A percentile compares a stretch with the other conserved stretches of the same genome.
phyloP scores from a whole-genome alignment of 495 filamentous ascomycete species.

The Thermothielavioides terrestris region DNA sequence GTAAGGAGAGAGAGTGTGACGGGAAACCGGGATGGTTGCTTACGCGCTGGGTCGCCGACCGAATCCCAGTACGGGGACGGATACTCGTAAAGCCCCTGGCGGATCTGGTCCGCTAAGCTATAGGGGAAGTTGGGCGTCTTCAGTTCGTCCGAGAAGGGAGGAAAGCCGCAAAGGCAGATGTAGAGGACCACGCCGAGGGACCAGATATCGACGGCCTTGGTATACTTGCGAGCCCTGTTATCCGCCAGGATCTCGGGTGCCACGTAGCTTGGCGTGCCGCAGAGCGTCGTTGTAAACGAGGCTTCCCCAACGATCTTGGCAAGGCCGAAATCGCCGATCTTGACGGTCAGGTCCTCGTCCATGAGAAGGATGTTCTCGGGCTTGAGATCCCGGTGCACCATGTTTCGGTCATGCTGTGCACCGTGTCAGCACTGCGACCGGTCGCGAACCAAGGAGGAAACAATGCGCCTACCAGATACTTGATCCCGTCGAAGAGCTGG shows the following conservation, averaged over 20 bases:
- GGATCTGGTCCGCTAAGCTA: slow-evolving; percentile 83
- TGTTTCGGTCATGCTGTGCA: slow-evolving; percentile 84
- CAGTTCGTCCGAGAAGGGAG: slow-evolving; percentile 93
- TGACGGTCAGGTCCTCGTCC: slow-evolving; percentile 76
- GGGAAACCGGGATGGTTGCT: slow-evolving; percentile 4
- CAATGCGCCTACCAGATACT: slow-evolving; percentile 67
- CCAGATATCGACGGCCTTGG: slow-evolving; percentile 94
- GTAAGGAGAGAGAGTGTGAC: not conserved
- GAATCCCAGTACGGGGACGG: slow-evolving; percentile 97
- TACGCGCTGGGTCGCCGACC: slow-evolving; percentile 71
- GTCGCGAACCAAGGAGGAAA: not conserved
- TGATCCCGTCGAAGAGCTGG: slow-evolving; percentile 88
- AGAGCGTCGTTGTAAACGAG: slow-evolving; percentile 95
- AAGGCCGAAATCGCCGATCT: slow-evolving; percentile 93
- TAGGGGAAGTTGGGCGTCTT: slow-evolving; percentile 73
- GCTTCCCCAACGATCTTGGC: slow-evolving; percentile 99
- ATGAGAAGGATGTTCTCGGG: slow-evolving; percentile 93
- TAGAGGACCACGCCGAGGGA: slow-evolving; percentile 97
- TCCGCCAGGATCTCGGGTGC: slow-evolving; percentile 90
- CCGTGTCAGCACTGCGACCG: slow-evolving; percentile 27
- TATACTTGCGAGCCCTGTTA: slow-evolving; percentile 71
- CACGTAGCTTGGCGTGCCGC: slow-evolving; percentile 93
- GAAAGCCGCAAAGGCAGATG: slow-evolving; percentile 96
- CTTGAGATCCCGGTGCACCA: slow-evolving; percentile 97
- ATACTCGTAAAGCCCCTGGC: slow-evolving; percentile 80